phyloP scores from a whole-genome alignment of 768 basidiomycete species.

The Phanerochaete carnosa region DNA sequence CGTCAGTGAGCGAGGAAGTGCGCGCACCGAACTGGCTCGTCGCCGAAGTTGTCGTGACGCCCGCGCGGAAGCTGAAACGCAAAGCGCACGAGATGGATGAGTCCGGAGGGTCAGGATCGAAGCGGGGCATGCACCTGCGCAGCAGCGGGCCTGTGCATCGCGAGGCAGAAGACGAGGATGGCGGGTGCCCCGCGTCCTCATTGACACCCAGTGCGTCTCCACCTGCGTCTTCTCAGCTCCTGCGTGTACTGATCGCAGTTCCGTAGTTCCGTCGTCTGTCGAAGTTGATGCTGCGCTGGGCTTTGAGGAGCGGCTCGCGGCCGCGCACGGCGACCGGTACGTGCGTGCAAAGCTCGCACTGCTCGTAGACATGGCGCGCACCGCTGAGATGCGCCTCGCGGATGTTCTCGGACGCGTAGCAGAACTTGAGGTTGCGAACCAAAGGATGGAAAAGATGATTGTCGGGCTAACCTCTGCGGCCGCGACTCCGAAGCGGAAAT shows the following conservation, averaged over 20 bases:
- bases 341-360: background rate
- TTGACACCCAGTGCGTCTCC: background rate
- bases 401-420: constrained; percentile 1
- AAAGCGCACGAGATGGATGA: background rate
- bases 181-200: background rate
- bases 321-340: background rate
- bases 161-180: background rate
- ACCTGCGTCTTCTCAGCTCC: background rate
- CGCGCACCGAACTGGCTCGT: background rate
- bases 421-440: background rate
- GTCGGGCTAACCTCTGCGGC: background rate
- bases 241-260: background rate
- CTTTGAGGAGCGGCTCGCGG: background rate
- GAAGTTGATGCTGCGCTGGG: background rate
- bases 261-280: background rate
- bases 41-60: constrained; percentile 2
- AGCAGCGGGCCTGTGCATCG: background rate
- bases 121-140: constrained; percentile 1
- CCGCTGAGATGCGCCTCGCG: background rate
- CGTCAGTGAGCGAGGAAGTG: background rate
- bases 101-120: background rate
- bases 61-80: background rate
- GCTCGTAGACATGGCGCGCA: constrained; percentile 2
- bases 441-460: background rate
- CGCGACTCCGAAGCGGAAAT: background rate